Base-by-base conservation (phyloP, 1,284 basidiomycete species). In the Naganishia liquefaciens region DNA sequence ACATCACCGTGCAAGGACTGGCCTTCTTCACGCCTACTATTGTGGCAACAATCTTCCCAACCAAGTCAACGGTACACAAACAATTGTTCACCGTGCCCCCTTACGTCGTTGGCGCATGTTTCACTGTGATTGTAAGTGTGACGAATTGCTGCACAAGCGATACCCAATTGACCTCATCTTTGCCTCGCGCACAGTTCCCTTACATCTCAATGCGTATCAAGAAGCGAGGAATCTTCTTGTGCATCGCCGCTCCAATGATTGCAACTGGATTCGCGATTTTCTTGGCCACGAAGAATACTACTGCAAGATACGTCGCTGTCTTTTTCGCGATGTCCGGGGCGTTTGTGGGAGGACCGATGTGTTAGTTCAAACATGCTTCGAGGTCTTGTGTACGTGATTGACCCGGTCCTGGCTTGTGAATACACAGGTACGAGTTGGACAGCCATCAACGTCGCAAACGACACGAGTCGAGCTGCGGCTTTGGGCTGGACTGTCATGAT, bases 31-130 rank as follows among this genome's bases (percentile, higher is more conserved):
- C 65, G 39, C 65, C 65, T 0, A 76, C 76, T 3, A 74, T 79
- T 21, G 74, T 80, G 17, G 39, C 63, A 0, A 74, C 72, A 2
- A 74, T 80, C 65, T 81, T 75, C 69, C 79, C 80, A 0, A 66
- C 65, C 10, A 61, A 68, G 28, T 69, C 72, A 0, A 72, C 74
- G 11, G 70, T 80, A 44, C 51, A 72, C 15, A 69, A 75, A 42
- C 79, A 80, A 61, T 72, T 78, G 4, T 69, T 71, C n/a, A 77
- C 76, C 3, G 77, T 79, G 0, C 78, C 77, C 1, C 75, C 75
- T 5, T 74, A 76, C 61, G 64, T 77, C 10, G 72, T 71, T 9
- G 76, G 76, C 2, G 76, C 73, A 1, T 50, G 72, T 21, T 70
- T 70, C 23, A 70, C 71, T 1, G 44, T 78, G 10, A 23, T 64